phyloP scores from a whole-genome alignment of 163 green algal genomes.

The Prototheca wickerhamii region DNA sequence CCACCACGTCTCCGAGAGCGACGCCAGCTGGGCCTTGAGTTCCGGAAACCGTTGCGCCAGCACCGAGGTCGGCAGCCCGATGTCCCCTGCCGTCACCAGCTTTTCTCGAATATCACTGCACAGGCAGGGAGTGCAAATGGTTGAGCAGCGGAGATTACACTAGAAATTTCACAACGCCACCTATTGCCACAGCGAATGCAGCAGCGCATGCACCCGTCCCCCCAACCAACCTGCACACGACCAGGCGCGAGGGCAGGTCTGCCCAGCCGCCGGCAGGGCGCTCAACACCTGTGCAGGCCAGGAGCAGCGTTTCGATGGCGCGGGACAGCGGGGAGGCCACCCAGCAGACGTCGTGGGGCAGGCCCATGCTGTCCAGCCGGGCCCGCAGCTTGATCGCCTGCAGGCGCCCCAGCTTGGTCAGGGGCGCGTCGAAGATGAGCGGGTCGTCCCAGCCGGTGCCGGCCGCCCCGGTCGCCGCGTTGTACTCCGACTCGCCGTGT shows the following conservation, averaged over 20 bases:
- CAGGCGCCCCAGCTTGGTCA: conserved; percentile 41
- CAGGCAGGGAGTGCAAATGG: background rate
- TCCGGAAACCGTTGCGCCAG: conserved; percentile 40
- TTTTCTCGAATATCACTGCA: conserved; percentile 46
- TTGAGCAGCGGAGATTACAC: background rate
- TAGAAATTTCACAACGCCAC: too few species aligned
- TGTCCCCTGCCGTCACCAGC: conserved; percentile 52
- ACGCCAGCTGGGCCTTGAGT: conserved; percentile 27
- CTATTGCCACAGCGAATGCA: background rate
- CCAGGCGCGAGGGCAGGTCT: conserved; percentile 1
- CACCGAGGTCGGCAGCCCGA: conserved; percentile 40
- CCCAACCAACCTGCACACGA: conserved; percentile 14
- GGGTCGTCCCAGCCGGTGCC: conserved; percentile 47
- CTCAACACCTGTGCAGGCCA: conserved; percentile 22
- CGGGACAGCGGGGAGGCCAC: conserved; percentile 52
- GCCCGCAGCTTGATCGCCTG: conserved; percentile 33
- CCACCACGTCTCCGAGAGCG: conserved; percentile 59
- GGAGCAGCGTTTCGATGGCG: conserved; percentile 57
- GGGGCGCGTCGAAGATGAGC: conserved; percentile 54
- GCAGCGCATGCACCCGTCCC: background rate
- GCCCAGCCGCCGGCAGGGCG: background rate
- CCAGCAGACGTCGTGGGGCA: conserved; percentile 44
- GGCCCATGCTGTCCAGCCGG: conserved; percentile 13
- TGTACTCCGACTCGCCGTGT: conserved; percentile 51
- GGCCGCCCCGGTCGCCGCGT: conserved; percentile 30